Conservation (phyloP, 176 grass and related monocot genomes). For the Melocanna baccifera region DNA sequence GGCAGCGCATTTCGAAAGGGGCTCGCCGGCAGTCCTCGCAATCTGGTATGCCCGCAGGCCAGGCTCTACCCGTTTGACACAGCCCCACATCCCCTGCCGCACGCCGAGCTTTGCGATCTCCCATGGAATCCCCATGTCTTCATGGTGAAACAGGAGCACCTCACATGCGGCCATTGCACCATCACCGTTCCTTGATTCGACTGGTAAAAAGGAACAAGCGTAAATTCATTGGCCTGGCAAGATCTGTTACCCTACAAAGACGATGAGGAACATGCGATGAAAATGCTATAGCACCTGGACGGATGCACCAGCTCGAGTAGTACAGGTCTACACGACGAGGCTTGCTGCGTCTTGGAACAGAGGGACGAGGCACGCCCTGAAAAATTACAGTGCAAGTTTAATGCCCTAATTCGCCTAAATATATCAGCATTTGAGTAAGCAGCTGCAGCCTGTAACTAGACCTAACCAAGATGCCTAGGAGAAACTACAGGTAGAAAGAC, state of each 20-base stretch:
- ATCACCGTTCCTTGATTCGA: conserved; percentile 76
- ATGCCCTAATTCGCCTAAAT: background rate
- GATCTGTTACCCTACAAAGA: background rate
- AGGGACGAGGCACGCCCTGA: conserved; percentile 70
- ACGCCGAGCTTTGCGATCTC: conserved; percentile 77
- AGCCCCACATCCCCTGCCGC: conserved; percentile 92
- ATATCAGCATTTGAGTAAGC: background rate
- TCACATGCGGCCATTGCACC: conserved; percentile 80
- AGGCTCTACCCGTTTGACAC: conserved; percentile 75
- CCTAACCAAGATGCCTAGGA: background rate
- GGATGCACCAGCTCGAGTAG: conserved; percentile 99
- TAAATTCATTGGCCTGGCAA: background rate
- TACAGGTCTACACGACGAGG: conserved; percentile 91
- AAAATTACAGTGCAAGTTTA: conserved; percentile 10
- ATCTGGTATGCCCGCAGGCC: conserved; percentile 79
- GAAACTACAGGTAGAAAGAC: background rate
- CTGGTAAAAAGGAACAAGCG: conserved; percentile 27
- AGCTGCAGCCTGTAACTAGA: background rate
- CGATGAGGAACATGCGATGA: background rate
- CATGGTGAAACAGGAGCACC: conserved; percentile 89
- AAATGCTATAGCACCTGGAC: conserved; percentile 52
- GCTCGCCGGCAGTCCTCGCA: conserved; percentile 36
- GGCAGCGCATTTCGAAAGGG: conserved; percentile 52
- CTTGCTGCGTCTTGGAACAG: conserved; percentile 69
- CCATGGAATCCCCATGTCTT: conserved; percentile 95